phyloP scores from a whole-genome alignment of 129 eudicot species.

The Mikania micrantha region DNA sequence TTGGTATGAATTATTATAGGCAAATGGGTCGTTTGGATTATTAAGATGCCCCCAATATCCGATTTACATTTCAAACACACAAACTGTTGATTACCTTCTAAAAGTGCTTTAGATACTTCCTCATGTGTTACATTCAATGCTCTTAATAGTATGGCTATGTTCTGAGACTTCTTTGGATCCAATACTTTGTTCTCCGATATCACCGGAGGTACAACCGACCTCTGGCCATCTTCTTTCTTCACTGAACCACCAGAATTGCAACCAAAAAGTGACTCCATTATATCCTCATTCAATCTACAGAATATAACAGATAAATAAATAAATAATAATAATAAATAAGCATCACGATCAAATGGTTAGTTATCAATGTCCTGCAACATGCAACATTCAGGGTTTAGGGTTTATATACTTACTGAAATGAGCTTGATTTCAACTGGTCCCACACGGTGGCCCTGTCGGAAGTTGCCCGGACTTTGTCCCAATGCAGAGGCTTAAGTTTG shows the following conservation, averaged over 20 bases:
- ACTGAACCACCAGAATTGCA: conserved; percentile 46
- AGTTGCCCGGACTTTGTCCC: conserved; percentile 97
- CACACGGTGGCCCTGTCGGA: conserved; percentile 91
- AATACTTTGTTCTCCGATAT: conserved; percentile 69
- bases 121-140: conserved; percentile 89
- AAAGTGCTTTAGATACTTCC: conserved; percentile 81
- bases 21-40: too few species aligned
- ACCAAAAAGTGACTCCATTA: conserved; percentile 89
- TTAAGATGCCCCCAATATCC: too few species aligned
- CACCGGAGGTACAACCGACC: conserved; percentile 39
- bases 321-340: neutral
- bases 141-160: conserved; percentile 76
- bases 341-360: conserved; percentile 2
- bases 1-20: too few species aligned
- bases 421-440: conserved; percentile 94
- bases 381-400: neutral
- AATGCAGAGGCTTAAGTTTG: conserved; percentile 79
- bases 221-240: conserved; percentile 48
- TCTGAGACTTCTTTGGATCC: conserved; percentile 97
- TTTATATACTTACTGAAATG: conserved; percentile 75
- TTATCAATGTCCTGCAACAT: neutral
- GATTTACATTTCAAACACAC: neutral
- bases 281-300: conserved; percentile 80
- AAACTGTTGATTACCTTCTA: conserved; percentile 46
- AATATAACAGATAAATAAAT: too few species aligned